Base-by-base conservation (phyloP, 805 yeast genomes). In the Myxozyma kluyveri region DNA sequence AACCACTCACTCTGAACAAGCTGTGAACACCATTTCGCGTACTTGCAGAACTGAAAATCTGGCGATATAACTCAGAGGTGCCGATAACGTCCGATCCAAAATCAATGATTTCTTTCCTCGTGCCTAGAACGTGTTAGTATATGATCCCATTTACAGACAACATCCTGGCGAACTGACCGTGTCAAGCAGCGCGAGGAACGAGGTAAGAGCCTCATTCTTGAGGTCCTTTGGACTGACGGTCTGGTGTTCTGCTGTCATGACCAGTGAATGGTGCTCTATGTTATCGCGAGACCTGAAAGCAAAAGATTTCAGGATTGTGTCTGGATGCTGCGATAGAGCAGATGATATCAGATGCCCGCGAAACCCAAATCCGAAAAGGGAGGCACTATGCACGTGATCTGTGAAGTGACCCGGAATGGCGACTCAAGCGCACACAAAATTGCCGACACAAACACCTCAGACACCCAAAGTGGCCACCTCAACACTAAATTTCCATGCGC, bases 11-110 rank as follows among this genome's bases (percentile, higher is more conserved):
- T 5, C 23, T 39, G 42, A 22, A 9, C 6, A 24, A 4, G 9
- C 4, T 19, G 27, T 7, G 31, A 14, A 6, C 23, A 2, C n/a
- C 18, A 6, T 3, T 26, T 22, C n/a, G 22, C 32, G n/a, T 35
- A 55, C 71, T 60, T 79, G 79, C 27, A 84, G 70, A 5, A 67
- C 63, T 49, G 78, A 74, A 64, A 82, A 83, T 9, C 84, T 79
- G 10, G 82, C 75, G 32, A 83, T 67, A 33, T 70, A 70, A 62
- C 84, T 80, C 50, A 84, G 66, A 10, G 77, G 62, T 0, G 77
- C 68, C 2, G 84, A 72, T 35, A 83, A 62, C 3, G 67, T 61
- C 29, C 70, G 69, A 53, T 83, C 84, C 31, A 81, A 65, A 14
- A 75, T 59, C 48, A 77, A 45, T 38, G 65, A 39, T 58, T 69